Evolutionary conservation across 345 rosid genomes (phyloP), one percentile per base, ranked within the genome.

Genomic region (Citrus mangshanensis): DNA sequence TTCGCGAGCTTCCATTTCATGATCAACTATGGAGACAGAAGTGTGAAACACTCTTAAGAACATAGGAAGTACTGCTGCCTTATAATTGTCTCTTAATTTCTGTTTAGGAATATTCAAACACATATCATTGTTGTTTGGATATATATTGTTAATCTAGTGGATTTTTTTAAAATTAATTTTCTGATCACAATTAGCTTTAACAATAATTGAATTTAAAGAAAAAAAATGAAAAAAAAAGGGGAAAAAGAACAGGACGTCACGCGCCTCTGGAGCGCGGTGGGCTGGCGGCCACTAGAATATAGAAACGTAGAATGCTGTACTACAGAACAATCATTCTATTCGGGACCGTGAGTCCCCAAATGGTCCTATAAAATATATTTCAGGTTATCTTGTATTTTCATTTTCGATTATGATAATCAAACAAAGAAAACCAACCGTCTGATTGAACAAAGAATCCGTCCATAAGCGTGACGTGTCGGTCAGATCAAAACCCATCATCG

Each of bases 401-500:
- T 67, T 21, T 38, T 14, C 9, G 64, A 34, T 68, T 9, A n/a
- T 64, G 61, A 67, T 75, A 40, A 46, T 16, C 79, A 24, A 67
- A 24, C 62, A 55, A 60, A 13, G 22, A 80, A 78, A 74, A 37
- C 22, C 59, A 72, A 69, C 83, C 82, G 80, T 76, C 63, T 22
- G 81, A 81, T 87, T 79, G 10, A 63, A 28, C 30, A 63, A 77
- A 78, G 64, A 42, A 60, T 68, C 42, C 28, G 37, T 66, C 75
- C 78, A 62, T 62, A 32, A 25, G 30, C 40, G 1, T 42, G 79
- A 74, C 82, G 80, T 81, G 86, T 75, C 78, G 72, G 72, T 78
- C 80, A 59, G 86, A 73, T 81, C 42, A 13, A 81, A 51, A 25
- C 68, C 83, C 84, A 75, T 81, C 79, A 65, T 73, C 74, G 74